These are phyloP conservation scores for Thalassiosira profunda DNA, from an alignment of 108 stramenopile species.

Conservation along the genomic window DNA sequence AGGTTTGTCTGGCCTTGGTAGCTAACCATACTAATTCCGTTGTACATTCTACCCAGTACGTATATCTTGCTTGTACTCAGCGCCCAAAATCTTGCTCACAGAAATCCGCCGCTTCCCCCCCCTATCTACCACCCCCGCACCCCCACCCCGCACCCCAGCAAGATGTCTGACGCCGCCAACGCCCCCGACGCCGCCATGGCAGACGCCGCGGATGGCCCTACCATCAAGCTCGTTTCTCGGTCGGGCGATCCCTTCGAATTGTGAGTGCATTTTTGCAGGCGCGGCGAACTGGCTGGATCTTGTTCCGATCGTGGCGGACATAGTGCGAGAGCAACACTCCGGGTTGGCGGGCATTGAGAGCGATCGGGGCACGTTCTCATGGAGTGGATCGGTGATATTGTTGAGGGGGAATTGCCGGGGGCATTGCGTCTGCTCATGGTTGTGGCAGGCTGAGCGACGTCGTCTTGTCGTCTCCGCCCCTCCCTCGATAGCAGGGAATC, in stretches of 20 bases:
- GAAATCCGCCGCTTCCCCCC: no score
- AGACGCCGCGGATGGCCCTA: no score
- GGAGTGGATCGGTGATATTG: neutral
- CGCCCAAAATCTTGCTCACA: no score
- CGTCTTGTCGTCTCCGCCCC: neutral
- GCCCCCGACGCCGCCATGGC: no score
- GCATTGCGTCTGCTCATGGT: neutral
- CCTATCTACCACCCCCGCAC: no score
- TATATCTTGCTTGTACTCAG: no score
- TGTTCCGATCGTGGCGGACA: neutral
- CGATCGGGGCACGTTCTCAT: neutral
- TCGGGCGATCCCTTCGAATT: constrained; percentile 20
- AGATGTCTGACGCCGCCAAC: no score
- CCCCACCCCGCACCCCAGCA: no score
- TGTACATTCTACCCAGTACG: no score
- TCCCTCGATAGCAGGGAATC: neutral
- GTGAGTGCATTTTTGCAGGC: constrained; percentile 4
- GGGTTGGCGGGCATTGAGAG: neutral
- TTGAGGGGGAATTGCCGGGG: no score
- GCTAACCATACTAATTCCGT: no score
- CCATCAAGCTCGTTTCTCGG: constrained; percentile 25
- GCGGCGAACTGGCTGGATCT: neutral
- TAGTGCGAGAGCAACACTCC: neutral
- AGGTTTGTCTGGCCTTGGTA: no score
- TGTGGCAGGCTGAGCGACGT: neutral